Base-by-base conservation (phyloP, 2,329 filamentous ascomycete genomes). In the Cordyceps sp. region DNA sequence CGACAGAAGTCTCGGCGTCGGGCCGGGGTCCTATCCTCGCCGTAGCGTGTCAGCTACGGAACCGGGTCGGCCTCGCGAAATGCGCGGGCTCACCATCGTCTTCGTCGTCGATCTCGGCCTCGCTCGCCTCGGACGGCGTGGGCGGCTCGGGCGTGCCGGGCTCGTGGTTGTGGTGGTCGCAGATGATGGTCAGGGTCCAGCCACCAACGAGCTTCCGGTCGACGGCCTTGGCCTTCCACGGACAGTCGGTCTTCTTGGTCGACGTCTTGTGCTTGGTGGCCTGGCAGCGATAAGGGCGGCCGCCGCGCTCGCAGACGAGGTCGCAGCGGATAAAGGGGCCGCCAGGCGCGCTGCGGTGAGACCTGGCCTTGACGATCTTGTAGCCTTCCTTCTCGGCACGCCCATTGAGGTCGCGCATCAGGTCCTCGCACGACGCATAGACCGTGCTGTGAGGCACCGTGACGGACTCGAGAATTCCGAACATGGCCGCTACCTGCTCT, bases 231-330 rank as follows among this genome's bases (percentile, higher is more conserved):
- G 57, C 58, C 37, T 58, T 59, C 58, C 58, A 61, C 5, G 57
- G 58, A 17, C 58, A 61, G 30, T 57, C 53, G 0, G 57, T 61
- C 46, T 61, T 61, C 42, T 61, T 61, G 7, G 58, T 61, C 17
- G 55, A 53, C 6, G 58, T 58, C 42, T 61, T 61, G 39, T 58
- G 55, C 43, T 59, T 59, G 5, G 55, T 61, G 6, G 58, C 58
- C 42, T 52, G 50, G 37, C 55, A 58, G 28, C 56, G 55, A 41
- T 61, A 61, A 9, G 58, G 54, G 25, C 57, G 48, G 17, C 58
- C 57, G 30, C 58, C 58, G 29, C 58, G 53, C 38, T 61, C 54
- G 42, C 58, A 61, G n/a, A 60, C 57, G 3, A 61, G 52, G 42
- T 61, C 57, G 36, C 53, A 58, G 35, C 58, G 54, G 22, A 60